Percentiles rank a stretch among this genome's conserved stretches.
These are phyloP conservation scores for Leucosporidium yakuticum DNA, from an alignment of 768 basidiomycete species.

Conservation along the genomic window DNA sequence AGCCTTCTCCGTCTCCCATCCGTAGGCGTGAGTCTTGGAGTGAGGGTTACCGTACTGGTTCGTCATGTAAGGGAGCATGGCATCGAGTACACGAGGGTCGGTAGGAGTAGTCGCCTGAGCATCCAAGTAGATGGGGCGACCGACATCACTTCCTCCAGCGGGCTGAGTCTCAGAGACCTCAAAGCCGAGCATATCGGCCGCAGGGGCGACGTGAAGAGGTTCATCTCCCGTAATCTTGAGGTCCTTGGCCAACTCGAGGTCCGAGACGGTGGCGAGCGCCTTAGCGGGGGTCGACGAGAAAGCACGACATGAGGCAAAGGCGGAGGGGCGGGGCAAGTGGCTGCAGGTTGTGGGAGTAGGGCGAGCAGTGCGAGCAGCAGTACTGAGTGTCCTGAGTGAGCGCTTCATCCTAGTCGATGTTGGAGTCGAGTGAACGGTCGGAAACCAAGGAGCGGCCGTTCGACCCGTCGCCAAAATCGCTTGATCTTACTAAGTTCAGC, in stretches of 20 bases:
- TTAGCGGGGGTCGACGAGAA: neutral
- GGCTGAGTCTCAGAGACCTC: constrained; percentile 63
- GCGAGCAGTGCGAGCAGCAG: neutral
- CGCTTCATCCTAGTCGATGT: neutral
- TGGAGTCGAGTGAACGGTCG: neutral
- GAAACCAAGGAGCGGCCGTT: too few species aligned
- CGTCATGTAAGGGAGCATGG: constrained; percentile 90
- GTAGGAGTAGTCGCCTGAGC: constrained; percentile 96
- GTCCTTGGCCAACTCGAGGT: constrained; percentile 5
- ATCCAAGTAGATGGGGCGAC: constrained; percentile 89
- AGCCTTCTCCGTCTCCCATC: constrained; percentile 96
- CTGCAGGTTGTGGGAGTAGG: neutral
- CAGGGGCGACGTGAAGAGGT: constrained; percentile 15
- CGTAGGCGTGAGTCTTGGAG: constrained; percentile 95
- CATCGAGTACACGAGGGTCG: constrained; percentile 92
- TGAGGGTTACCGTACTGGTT: constrained; percentile 98
- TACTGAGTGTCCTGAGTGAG: neutral
- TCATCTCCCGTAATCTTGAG: constrained; percentile 11
- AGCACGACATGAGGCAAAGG: neutral
- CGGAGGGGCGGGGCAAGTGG: neutral
- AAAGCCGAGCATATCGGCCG: constrained; percentile 74
- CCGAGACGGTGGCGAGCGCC: constrained; percentile 25
- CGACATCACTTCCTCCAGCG: neutral
- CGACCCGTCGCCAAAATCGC: too few species aligned
- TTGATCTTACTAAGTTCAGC: too few species aligned